Evolutionary conservation across 2,329 filamentous ascomycete genomes (phyloP).

Genomic region (Ophiosphaerella narmari): DNA sequence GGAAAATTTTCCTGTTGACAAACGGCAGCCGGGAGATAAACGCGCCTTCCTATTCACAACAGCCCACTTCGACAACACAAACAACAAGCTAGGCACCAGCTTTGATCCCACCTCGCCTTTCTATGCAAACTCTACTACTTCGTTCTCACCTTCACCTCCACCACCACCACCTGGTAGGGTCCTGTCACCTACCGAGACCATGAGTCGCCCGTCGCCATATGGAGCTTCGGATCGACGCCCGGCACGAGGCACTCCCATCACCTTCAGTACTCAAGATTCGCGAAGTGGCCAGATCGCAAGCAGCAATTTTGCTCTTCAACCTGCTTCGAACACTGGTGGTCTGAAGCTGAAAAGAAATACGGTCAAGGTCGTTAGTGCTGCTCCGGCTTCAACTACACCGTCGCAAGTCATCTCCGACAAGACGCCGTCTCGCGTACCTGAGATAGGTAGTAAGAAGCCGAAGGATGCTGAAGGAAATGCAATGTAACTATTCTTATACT

Average conservation of each 20-base stretch:
- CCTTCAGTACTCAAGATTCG: neutral
- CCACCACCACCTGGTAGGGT: neutral
- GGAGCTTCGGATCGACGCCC: neutral
- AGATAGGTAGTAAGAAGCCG: slow-evolving; percentile 7
- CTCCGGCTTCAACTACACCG: slow-evolving; percentile 4
- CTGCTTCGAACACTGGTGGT: slow-evolving; percentile 13
- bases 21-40: slow-evolving; percentile 3
- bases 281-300: neutral
- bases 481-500: neutral
- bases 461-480: slow-evolving; percentile 21
- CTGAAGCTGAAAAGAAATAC: slow-evolving; percentile 37
- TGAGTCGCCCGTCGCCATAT: slow-evolving; percentile 18
- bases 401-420: neutral
- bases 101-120: neutral
- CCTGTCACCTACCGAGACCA: slow-evolving; percentile 1
- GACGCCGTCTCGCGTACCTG: slow-evolving; percentile 2
- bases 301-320: slow-evolving; percentile 29
- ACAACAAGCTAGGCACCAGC: neutral
- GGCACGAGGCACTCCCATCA: neutral
- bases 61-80: slow-evolving; percentile 3
- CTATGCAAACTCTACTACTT: neutral
- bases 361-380: slow-evolving; percentile 31
- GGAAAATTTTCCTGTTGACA: slow-evolving; percentile 14
- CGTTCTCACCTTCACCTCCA: slow-evolving; percentile 9
- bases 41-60: slow-evolving; percentile 6